phyloP scores from a whole-genome alignment of 2,329 filamentous ascomycete genomes.

The Phialophora verrucosa region DNA sequence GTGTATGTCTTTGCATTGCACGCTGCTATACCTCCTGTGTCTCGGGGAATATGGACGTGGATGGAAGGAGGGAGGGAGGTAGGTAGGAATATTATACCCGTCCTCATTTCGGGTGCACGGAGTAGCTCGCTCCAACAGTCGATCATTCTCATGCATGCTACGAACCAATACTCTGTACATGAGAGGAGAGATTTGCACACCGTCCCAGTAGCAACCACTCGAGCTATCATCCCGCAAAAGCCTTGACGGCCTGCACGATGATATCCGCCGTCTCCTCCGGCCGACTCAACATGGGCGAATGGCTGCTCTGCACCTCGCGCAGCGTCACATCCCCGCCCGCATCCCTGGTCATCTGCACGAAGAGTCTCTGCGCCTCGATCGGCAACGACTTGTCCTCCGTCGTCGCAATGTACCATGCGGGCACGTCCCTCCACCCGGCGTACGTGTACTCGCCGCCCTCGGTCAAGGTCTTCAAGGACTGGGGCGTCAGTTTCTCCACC shows the following conservation, averaged over 20 bases:
- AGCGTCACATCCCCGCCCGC: constrained; percentile 46
- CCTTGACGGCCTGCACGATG: constrained; percentile 47
- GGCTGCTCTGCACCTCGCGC: constrained; percentile 53
- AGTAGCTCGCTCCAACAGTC: too few relatives aligned
- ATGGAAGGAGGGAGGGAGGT: too few relatives aligned
- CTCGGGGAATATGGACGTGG: too few relatives aligned
- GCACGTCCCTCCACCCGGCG: constrained; percentile 57
- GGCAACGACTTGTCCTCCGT: constrained; percentile 52
- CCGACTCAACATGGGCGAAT: constrained; percentile 58
- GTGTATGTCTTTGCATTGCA: too few relatives aligned
- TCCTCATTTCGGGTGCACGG: too few relatives aligned
- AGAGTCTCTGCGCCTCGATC: constrained; percentile 48
- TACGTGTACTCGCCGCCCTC: constrained; percentile 54
- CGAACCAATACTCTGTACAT: too few relatives aligned
- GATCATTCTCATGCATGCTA: too few relatives aligned
- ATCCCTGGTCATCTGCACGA: constrained; percentile 48
- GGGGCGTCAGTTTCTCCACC: constrained; percentile 49
- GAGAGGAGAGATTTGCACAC: too few relatives aligned
- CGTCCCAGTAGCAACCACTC: too few relatives aligned
- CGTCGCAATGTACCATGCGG: constrained; percentile 55
- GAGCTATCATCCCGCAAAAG: constrained; percentile 23
- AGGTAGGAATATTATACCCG: not conserved
- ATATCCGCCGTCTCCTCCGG: constrained; percentile 50
- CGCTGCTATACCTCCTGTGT: too few relatives aligned
- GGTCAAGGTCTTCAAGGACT: constrained; percentile 54